These are phyloP conservation scores for Rutidosis leptorrhynchoides DNA, from an alignment of 129 eudicot species.

Conservation along the genomic window DNA sequence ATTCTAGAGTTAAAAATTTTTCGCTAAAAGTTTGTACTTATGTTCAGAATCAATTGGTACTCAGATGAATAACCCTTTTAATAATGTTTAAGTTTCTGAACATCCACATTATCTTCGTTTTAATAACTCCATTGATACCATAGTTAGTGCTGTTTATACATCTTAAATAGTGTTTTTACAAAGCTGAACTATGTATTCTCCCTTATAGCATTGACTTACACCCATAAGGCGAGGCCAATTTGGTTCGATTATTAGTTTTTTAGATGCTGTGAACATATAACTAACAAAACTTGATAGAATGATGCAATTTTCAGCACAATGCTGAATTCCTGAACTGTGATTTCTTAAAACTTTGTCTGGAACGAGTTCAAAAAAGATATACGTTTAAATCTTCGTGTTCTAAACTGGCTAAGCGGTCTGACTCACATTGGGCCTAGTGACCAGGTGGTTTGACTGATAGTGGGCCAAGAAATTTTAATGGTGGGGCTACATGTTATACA, in stretches of 20 bases:
- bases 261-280: neutral
- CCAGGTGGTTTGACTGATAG: too few relatives aligned
- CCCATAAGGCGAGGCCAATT: neutral
- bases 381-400: too few relatives aligned
- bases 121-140: slow-evolving; percentile 2
- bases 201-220: neutral
- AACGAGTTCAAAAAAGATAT: too few relatives aligned
- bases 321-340: slow-evolving; percentile 10
- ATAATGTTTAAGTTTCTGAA: neutral
- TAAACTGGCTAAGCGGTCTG: too few relatives aligned
- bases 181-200: neutral
- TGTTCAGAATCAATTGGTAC: neutral
- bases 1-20: neutral
- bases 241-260: slow-evolving; percentile 6
- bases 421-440: too few relatives aligned
- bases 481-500: slow-evolving; percentile 6
- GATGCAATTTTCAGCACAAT: slow-evolving; percentile 1
- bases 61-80: neutral
- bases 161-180: neutral
- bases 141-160: slow-evolving; percentile 18
- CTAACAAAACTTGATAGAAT: slow-evolving; percentile 10
- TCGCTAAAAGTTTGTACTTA: neutral
- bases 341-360: too few relatives aligned
- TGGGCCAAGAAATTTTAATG: too few relatives aligned
- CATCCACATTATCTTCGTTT: neutral